Conservation (phyloP, 208 protist genomes). For the Trypanosomatidae sp. region DNA sequence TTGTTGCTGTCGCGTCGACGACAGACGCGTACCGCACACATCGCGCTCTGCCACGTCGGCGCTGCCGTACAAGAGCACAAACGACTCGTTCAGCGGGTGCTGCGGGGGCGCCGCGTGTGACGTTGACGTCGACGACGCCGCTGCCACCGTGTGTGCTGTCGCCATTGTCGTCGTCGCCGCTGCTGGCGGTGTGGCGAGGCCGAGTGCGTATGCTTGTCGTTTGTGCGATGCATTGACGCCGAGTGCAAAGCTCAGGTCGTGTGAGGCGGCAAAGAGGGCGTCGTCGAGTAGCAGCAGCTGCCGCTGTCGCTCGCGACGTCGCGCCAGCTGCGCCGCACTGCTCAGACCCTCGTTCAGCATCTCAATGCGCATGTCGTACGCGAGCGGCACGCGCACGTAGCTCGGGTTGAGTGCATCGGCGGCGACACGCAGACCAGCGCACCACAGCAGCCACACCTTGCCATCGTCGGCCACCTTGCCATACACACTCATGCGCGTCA, state of each 20-base stretch:
- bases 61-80: conserved; percentile 14
- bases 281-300: conserved; percentile 62
- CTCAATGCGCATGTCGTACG: conserved; percentile 52
- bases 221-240: conserved; percentile 44
- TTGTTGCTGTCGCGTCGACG: too few species aligned
- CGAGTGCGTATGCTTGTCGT: conserved; percentile 46
- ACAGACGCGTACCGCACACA: too few species aligned
- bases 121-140: too few species aligned
- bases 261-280: conserved; percentile 55
- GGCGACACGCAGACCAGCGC: conserved; percentile 53
- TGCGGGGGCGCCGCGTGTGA: conserved; percentile 2
- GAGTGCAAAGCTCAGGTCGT: conserved; percentile 68
- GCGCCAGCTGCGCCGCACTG: conserved; percentile 22
- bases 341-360: conserved; percentile 52
- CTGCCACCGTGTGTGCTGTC: too few species aligned
- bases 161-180: too few species aligned
- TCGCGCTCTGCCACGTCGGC: conserved; percentile 2
- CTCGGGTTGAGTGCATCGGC: conserved; percentile 61
- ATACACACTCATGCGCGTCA: conserved; percentile 72
- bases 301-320: conserved; percentile 30
- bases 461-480: conserved; percentile 74
- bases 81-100: conserved; percentile 51
- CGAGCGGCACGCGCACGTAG: conserved; percentile 45
- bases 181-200: too few species aligned
- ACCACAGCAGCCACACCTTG: conserved; percentile 73